Evolutionary conservation across 2,329 filamentous ascomycete species (phyloP), one percentile per base, ranked within the genome.

Genomic region (Pleurostoma richardsiae): DNA sequence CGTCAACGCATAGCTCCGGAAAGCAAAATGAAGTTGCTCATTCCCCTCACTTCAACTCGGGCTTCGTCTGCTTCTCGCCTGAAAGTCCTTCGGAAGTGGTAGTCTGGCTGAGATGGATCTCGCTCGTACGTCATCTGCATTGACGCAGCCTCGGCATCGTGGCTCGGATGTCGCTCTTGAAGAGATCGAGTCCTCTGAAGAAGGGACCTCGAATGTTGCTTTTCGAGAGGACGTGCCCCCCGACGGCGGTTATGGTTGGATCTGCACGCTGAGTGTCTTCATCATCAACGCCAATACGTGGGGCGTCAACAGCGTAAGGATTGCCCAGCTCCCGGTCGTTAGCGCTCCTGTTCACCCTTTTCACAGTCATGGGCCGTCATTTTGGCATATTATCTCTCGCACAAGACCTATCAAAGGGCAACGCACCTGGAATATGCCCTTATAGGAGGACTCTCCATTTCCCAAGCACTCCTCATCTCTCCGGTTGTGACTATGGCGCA

Each of bases 391-490:
- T 85, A 81, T 55, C 69, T 83, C 6, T 57, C 68, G 10, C 71
- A 71, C 45, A 60, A 73, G 36, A 68, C 68, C 43, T 82, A 77
- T 50, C 69, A 76, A 0, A 68, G 69, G 2, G 75, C 79, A 1
- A 75, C 73, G 0, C 64, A 68, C 3, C 67, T 83, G 0, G 68
- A 80, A 27, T 84, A 76, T 52, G 80, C 80, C 29, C 76, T 84
- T 49, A 70, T 85, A 19, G 81, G 82, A 28, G 76, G 76, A 0
- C 68, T 85, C 1, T 76, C 70, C 31, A 75, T 82, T 47, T 74
- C 71, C 1, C 65, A 60, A 40, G 56, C 61, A 3, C 59, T 70
- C 40, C 49, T 71, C 4, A 54, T 70, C 10, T 63, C 73, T 26
- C 77, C 79, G 4, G 43, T 70, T 0, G 57, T 59, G 3, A 59